phyloP scores from a whole-genome alignment of 257 asterid species.

The Anisodus tanguticus region DNA sequence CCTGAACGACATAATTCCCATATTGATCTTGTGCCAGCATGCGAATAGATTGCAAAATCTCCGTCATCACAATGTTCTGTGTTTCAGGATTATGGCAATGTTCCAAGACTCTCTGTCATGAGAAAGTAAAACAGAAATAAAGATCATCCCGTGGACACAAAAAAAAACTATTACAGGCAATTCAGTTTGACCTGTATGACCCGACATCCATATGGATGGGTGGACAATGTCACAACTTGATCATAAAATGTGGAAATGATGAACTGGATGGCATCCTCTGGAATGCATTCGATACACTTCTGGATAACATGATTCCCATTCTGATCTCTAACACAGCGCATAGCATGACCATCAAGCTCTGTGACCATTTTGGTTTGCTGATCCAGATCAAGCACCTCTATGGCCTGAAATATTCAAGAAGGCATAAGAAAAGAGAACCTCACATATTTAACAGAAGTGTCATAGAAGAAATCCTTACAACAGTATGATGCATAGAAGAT shows the following conservation, averaged over 20 bases:
- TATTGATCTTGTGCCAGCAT: slow-evolving; percentile 36
- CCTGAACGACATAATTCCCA: slow-evolving; percentile 39
- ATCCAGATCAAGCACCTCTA: slow-evolving; percentile 74
- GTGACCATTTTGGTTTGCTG: slow-evolving; percentile 70
- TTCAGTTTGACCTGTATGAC: slow-evolving; percentile 69
- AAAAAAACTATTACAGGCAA: neutral
- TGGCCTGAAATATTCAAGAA: slow-evolving; percentile 52
- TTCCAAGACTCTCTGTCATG: slow-evolving; percentile 34
- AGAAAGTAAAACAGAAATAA: neutral
- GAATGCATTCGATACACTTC: slow-evolving; percentile 86
- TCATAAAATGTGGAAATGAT: slow-evolving; percentile 61
- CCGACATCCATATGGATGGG: slow-evolving; percentile 91
- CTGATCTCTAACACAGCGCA: slow-evolving; percentile 89
- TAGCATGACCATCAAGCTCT: slow-evolving; percentile 80
- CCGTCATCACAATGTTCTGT: slow-evolving; percentile 32
- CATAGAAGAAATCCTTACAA: slow-evolving; percentile 9
- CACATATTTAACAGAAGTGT: neutral
- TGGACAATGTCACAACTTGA: slow-evolving; percentile 71
- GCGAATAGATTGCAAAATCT: slow-evolving; percentile 31
- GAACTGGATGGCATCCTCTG: slow-evolving; percentile 67
- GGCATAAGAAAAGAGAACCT: neutral
- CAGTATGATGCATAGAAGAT: slow-evolving; percentile 1
- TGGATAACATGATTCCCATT: slow-evolving; percentile 88
- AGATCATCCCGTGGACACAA: neutral
- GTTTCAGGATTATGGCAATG: slow-evolving; percentile 33